Base-by-base conservation (phyloP, 305 asterid species). In the Fraxinus sp. region DNA sequence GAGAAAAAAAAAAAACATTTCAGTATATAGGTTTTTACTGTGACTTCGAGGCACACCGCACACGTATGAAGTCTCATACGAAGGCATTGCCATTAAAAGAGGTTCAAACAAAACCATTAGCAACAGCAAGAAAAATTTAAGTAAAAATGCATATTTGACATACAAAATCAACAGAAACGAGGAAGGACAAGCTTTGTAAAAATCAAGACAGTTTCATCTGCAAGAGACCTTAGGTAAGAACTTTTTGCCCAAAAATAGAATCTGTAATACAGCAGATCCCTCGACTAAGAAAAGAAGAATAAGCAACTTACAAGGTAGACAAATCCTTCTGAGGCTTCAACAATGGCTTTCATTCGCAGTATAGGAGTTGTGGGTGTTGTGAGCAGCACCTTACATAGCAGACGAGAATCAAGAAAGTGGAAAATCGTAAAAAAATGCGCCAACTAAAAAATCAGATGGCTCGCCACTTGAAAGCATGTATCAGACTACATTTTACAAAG, bases 271-370 rank as follows among this genome's bases (percentile, higher is more conserved):
- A 14, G 4, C 79, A 71, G 28, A 77, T 26, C 79, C 20, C 13
- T 72, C 13, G 3, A 39, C 9, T 66, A 30, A 9, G 70, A 55
- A 68, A 37, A 70, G 71, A 46, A 36, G 6, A 18, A 71, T 75
- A 44, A 84, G 41, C 44, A 77, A 80, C 97, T 90, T 90, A 95
- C 99, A 88, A 96, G 99, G 89, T 96, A 96, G 74, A 96, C 87
- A 66, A 96, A 96, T 77, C 99, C 99, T 89, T 94, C 97, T 13
- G 28, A 26, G 28, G 28, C 28, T 26, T 26, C 28, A 26, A 26
- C 28, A 26, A 26, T 26, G 28, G 28, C 28, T 26, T 26, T 26
- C 28, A 26, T 26, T 26, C 28, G 28, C 28, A 1, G 28, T 26
- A 26, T 26, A 26, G 28, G 28, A 26, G 28, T 26, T 26, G 28